Conservation (phyloP, 768 basidiomycete species). For the Lactifluus pinguis region DNA sequence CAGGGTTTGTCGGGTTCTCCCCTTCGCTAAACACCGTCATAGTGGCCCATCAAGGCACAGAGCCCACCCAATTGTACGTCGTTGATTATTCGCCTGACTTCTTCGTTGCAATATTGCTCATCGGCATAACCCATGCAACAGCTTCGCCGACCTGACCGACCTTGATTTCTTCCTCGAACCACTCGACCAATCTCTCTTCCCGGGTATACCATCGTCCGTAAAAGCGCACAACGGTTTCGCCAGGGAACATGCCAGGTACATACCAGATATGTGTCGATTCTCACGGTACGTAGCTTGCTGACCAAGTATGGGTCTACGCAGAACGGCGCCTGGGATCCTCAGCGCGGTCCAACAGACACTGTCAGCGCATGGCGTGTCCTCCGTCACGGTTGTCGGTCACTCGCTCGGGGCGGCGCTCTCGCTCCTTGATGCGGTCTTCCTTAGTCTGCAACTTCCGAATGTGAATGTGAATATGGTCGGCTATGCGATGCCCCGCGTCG, state of each 20-base stretch:
- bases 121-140: slow-evolving; percentile 6
- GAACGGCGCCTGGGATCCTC: neutral
- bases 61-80: slow-evolving; percentile 26
- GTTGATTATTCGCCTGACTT: neutral
- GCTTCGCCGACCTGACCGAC: slow-evolving; percentile 36
- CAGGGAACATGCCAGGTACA: slow-evolving; percentile 35
- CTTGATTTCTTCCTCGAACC: slow-evolving; percentile 24
- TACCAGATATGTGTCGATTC: neutral
- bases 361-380: neutral
- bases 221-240: slow-evolving; percentile 41
- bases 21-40: slow-evolving; percentile 29
- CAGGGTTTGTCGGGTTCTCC: slow-evolving; percentile 50
- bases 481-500: slow-evolving; percentile 25
- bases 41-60: slow-evolving; percentile 33
- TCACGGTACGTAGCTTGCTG: neutral
- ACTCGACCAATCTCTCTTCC: slow-evolving; percentile 38
- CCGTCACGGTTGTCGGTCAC: slow-evolving; percentile 13
- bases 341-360: neutral
- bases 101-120: neutral
- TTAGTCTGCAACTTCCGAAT: slow-evolving; percentile 18
- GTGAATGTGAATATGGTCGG: slow-evolving; percentile 12
- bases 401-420: slow-evolving; percentile 22
- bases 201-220: slow-evolving; percentile 35
- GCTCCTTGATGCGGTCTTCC: slow-evolving; percentile 23
- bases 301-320: neutral